Evolutionary conservation across 2,329 filamentous ascomycete genomes (phyloP).

Genomic region (Pseudogymnoascus sp.): DNA sequence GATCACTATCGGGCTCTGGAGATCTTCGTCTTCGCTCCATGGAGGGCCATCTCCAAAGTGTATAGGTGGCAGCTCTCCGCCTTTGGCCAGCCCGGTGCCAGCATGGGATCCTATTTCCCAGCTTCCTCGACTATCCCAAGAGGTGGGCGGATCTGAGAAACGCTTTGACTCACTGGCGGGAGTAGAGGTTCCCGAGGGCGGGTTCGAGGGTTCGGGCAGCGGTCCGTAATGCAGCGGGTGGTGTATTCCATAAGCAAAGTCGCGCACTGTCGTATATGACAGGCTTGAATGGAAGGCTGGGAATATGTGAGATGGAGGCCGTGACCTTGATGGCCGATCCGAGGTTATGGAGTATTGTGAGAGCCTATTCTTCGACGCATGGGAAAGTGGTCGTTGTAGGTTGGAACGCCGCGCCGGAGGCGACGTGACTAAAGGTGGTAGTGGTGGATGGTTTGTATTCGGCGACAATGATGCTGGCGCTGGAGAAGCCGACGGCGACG

Average conservation of each 20-base stretch:
- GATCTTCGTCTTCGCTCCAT: slow-evolving; percentile 91
- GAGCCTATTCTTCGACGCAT: slow-evolving; percentile 72
- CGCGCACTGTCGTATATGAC: slow-evolving; percentile 81
- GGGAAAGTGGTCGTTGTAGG: slow-evolving; percentile 62
- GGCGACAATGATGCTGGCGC: slow-evolving; percentile 40
- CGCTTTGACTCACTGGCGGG: slow-evolving; percentile 70
- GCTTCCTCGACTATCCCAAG: slow-evolving; percentile 64
- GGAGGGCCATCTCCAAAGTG: slow-evolving; percentile 83
- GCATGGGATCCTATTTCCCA: slow-evolving; percentile 44
- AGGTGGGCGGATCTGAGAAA: slow-evolving; percentile 73
- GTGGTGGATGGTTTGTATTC: slow-evolving; percentile 47
- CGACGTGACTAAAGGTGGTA: slow-evolving; percentile 54
- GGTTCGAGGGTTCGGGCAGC: slow-evolving; percentile 63
- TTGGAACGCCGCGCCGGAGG: slow-evolving; percentile 50
- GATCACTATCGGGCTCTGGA: slow-evolving; percentile 82
- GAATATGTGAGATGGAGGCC: slow-evolving; percentile 75
- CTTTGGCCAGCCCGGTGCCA: slow-evolving; percentile 49
- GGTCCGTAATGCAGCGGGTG: slow-evolving; percentile 93
- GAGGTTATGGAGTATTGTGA: slow-evolving; percentile 78
- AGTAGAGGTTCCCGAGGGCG: slow-evolving; percentile 75
- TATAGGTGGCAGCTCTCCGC: slow-evolving; percentile 71
- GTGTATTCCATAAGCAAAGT: slow-evolving; percentile 82
- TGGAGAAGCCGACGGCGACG: slow-evolving; percentile 48
- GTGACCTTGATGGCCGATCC: slow-evolving; percentile 57
- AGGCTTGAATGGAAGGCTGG: slow-evolving; percentile 80